Percentiles rank a stretch among this genome's conserved stretches.
phyloP scores from a whole-genome alignment of 2,329 filamentous ascomycete genomes.

The Raffaelea albimanens region DNA sequence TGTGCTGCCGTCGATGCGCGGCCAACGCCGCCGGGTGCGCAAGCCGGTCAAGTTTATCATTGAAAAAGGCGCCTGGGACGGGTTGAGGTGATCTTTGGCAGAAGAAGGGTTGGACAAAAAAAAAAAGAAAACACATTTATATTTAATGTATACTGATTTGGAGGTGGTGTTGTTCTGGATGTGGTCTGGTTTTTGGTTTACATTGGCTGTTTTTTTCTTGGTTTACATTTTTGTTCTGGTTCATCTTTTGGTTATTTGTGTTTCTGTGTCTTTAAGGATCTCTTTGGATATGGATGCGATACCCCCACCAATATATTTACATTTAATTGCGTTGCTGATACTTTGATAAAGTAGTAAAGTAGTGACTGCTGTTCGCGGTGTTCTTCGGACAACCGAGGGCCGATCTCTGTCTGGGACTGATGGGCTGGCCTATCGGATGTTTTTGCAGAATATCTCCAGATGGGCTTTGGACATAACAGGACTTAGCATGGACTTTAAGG shows the following conservation, averaged over 20 bases:
- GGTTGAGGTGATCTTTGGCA: conserved; percentile 13
- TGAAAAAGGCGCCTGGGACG: conserved; percentile 11
- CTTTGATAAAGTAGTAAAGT: no score
- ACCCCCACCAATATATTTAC: no score
- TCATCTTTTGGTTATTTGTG: not conserved
- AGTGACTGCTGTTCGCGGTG: no score
- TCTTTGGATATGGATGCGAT: not conserved
- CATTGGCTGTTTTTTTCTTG: no score
- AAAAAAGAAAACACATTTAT: no score
- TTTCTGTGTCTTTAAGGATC: not conserved
- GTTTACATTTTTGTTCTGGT: not conserved
- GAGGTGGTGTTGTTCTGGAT: not conserved
- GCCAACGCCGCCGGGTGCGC: conserved; percentile 8
- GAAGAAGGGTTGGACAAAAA: no score
- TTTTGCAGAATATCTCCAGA: not conserved
- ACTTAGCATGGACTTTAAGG: no score
- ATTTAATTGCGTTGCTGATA: no score
- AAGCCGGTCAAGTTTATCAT: conserved; percentile 13
- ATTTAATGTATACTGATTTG: no score
- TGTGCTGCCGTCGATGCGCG: conserved; percentile 8
- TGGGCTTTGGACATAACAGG: no score
- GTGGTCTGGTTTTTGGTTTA: not conserved
- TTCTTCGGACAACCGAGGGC: no score
- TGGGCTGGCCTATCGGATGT: not conserved
- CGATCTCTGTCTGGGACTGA: no score